These are phyloP conservation scores for Candida silvicultrix DNA, from an alignment of 805 yeast species.

Conservation along the genomic window DNA sequence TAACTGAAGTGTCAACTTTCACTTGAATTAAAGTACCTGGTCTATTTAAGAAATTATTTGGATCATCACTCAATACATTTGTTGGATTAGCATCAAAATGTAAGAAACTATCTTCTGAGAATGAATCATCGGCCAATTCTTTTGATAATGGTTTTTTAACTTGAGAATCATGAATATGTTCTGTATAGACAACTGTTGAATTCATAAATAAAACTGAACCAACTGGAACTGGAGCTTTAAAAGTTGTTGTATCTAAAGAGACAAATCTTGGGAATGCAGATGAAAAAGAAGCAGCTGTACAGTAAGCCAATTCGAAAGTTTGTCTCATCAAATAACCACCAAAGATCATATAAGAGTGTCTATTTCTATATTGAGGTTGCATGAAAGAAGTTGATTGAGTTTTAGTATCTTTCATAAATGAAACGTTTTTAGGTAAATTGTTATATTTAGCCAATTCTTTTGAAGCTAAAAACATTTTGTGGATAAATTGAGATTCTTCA, in stretches of 20 bases:
- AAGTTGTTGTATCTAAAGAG: constrained; percentile 84
- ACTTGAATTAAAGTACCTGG: constrained; percentile 92
- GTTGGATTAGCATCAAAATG: constrained; percentile 54
- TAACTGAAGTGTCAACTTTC: constrained; percentile 77
- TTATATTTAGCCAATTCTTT: constrained; percentile 28
- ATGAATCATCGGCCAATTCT: constrained; percentile 14
- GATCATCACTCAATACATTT: constrained; percentile 43
- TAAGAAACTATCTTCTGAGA: constrained; percentile 15
- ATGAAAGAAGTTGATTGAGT: constrained; percentile 76
- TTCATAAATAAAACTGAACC: constrained; percentile 82
- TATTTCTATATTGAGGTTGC: constrained; percentile 95
- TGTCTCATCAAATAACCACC: constrained; percentile 93
- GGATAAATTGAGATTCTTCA: constrained; percentile 69
- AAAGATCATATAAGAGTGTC: constrained; percentile 90
- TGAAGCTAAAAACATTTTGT: constrained; percentile 63
- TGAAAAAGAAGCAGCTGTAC: constrained; percentile 86
- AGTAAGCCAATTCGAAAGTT: constrained; percentile 89
- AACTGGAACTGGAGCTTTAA: constrained; percentile 93
- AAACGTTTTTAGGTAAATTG: constrained; percentile 41
- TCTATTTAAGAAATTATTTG: constrained; percentile 53
- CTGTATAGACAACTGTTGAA: constrained; percentile 83
- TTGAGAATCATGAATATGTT: constrained; percentile 50
- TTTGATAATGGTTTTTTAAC: constrained; percentile 9
- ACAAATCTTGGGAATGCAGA: constrained; percentile 84
- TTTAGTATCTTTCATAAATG: constrained; percentile 65